phyloP scores from a whole-genome alignment of 2,329 filamentous ascomycete genomes.

The Dichotomopilus funicola region DNA sequence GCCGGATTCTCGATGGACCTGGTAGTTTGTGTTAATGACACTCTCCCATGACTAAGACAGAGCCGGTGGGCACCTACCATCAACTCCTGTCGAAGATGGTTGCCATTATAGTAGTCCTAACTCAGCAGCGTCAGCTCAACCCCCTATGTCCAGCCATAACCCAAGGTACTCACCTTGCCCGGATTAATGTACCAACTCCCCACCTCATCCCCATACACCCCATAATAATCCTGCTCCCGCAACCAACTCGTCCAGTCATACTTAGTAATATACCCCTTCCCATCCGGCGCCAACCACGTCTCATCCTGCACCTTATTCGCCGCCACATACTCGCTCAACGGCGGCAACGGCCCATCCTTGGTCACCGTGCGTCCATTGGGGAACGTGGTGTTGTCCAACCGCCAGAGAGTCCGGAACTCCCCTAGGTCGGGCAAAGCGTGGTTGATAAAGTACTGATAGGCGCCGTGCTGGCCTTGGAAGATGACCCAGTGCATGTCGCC shows the following conservation, averaged over 20 bases:
- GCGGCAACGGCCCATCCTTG: not conserved
- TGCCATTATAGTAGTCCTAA: not conserved
- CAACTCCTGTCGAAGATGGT: not conserved
- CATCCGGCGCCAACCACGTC: not conserved
- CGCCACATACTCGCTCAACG: not conserved
- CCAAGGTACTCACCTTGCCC: not conserved
- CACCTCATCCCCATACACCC: not conserved
- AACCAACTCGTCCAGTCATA: not conserved
- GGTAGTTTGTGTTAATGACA: no score
- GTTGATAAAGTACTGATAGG: constrained; percentile 1
- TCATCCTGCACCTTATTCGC: not conserved
- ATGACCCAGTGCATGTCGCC: constrained; percentile 1
- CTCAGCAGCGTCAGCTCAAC: not conserved
- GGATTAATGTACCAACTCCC: constrained; percentile 1
- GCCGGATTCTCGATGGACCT: not conserved
- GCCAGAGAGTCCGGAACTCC: not conserved
- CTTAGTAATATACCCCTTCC: not conserved
- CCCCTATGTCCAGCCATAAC: not conserved
- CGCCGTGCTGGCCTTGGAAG: not conserved
- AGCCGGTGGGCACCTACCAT: no score
- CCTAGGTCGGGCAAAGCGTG: not conserved
- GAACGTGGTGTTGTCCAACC: not conserved
- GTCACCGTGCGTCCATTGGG: not conserved
- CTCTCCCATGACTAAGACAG: no score
- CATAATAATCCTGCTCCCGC: not conserved